Conservation (phyloP, 208 protist species). For the Naegleria fowleri region DNA sequence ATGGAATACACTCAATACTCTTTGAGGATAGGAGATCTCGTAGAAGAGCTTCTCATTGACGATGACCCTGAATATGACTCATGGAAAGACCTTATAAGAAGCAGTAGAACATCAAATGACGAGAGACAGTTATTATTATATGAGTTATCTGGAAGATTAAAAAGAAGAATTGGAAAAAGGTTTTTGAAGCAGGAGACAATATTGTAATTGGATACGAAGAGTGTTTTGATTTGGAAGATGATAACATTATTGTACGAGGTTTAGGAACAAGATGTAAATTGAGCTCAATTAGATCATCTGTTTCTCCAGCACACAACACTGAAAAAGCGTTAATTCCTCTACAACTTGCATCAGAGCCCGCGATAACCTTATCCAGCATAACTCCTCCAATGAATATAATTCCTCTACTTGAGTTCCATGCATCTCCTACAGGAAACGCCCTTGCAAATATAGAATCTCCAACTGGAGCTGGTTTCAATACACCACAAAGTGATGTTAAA, state of each 20-base stretch:
- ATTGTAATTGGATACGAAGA: neutral
- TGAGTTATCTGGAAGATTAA: slow-evolving; percentile 50
- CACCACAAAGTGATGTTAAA: neutral
- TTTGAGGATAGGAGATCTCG: slow-evolving; percentile 44
- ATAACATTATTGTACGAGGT: slow-evolving; percentile 23
- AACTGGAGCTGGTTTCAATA: neutral
- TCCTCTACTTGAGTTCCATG: neutral
- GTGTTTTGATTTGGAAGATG: slow-evolving; percentile 17
- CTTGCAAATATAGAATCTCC: no score
- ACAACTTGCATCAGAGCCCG: neutral
- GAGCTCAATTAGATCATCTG: neutral
- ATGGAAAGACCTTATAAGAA: slow-evolving; percentile 57
- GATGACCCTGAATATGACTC: slow-evolving; percentile 64
- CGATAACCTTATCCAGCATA: neutral
- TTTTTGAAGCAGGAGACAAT: slow-evolving; percentile 23
- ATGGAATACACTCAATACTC: neutral
- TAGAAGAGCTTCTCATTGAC: slow-evolving; percentile 61
- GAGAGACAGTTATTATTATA: slow-evolving; percentile 53
- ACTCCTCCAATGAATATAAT: neutral
- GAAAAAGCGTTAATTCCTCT: neutral
- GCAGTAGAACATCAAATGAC: slow-evolving; percentile 56
- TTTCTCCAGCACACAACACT: neutral
- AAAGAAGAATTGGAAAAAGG: slow-evolving; percentile 56
- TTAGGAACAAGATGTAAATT: neutral
- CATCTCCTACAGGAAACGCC: neutral